These are phyloP conservation scores for Colletotrichum siamense DNA, from an alignment of 2,329 filamentous ascomycete genomes.

Conservation along the genomic window DNA sequence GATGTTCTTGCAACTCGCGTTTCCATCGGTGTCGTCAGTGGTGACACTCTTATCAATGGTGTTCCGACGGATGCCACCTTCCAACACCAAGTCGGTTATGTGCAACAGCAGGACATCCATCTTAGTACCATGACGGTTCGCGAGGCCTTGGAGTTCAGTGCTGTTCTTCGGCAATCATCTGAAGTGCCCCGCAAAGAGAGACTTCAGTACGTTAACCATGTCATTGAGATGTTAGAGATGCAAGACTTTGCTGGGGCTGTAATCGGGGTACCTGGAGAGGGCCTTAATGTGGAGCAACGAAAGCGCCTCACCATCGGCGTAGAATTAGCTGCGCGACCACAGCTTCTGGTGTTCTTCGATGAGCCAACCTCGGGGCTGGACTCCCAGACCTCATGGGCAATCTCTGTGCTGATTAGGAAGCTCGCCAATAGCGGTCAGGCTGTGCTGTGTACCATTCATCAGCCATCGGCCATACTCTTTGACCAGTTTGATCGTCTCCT, in stretches of 20 bases:
- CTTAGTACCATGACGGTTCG: constrained; percentile 70
- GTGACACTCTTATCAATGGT: constrained; percentile 74
- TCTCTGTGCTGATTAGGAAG: constrained; percentile 73
- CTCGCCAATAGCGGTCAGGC: constrained; percentile 52
- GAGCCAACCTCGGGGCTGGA: constrained; percentile 80
- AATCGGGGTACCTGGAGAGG: constrained; percentile 70
- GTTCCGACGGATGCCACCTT: constrained; percentile 67
- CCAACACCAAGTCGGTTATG: constrained; percentile 74
- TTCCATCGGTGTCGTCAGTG: constrained; percentile 76
- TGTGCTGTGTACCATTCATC: constrained; percentile 51
- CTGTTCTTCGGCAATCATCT: constrained; percentile 69
- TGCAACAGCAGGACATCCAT: constrained; percentile 75
- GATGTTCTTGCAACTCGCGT: constrained; percentile 75
- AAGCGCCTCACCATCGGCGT: constrained; percentile 76
- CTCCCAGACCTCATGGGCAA: constrained; percentile 77
- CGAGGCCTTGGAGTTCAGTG: constrained; percentile 71
- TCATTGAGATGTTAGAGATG: constrained; percentile 39
- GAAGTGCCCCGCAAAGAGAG: constrained; percentile 45
- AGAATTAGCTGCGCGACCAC: constrained; percentile 75
- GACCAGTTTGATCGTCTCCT: constrained; percentile 58
- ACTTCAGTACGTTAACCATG: constrained; percentile 30
- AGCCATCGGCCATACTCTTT: constrained; percentile 49
- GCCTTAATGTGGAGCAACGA: constrained; percentile 45
- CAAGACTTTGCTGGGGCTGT: constrained; percentile 73
- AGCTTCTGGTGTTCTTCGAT: constrained; percentile 77